Percentiles rank a stretch among this genome's conserved stretches.
phyloP scores from a whole-genome alignment of 257 asterid species.

The Thymus quinquecostatus region DNA sequence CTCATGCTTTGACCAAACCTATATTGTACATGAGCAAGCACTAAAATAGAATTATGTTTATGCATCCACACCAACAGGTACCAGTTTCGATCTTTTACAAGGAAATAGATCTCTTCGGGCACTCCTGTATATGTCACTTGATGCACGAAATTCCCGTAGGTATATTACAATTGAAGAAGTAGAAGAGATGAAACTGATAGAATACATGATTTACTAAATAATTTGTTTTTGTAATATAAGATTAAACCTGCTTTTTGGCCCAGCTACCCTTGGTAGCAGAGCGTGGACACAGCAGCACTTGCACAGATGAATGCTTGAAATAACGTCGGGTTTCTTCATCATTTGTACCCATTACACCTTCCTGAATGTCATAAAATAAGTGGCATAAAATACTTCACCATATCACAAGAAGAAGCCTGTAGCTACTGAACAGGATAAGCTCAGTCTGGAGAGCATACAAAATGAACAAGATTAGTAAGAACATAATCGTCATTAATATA shows the following conservation, averaged over 20 bases:
- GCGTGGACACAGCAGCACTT: slow-evolving; percentile 82
- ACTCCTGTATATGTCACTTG: background rate
- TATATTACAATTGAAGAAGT: background rate
- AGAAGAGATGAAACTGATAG: background rate
- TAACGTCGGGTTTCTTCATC: slow-evolving; percentile 92
- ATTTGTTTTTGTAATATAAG: background rate
- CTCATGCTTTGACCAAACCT: background rate
- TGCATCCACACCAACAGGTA: background rate
- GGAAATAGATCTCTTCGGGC: background rate
- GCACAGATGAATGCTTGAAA: slow-evolving; percentile 91
- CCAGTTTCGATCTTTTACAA: background rate
- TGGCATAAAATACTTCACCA: background rate
- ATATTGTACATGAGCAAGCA: background rate
- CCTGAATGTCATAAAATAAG: slow-evolving; percentile 49
- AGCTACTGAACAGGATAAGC: slow-evolving; percentile 11
- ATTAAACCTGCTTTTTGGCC: slow-evolving; percentile 57
- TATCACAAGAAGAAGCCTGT: background rate
- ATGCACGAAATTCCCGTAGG: background rate
- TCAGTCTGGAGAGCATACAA: background rate
- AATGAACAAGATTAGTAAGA: background rate
- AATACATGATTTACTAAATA: slow-evolving; percentile 9
- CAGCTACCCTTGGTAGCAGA: slow-evolving; percentile 85
- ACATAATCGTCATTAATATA: background rate
- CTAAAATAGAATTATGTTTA: background rate
- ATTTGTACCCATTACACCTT: slow-evolving; percentile 77